Conservation (phyloP, 371 early-diverging fungal species). For the Mucor saturninus region DNA sequence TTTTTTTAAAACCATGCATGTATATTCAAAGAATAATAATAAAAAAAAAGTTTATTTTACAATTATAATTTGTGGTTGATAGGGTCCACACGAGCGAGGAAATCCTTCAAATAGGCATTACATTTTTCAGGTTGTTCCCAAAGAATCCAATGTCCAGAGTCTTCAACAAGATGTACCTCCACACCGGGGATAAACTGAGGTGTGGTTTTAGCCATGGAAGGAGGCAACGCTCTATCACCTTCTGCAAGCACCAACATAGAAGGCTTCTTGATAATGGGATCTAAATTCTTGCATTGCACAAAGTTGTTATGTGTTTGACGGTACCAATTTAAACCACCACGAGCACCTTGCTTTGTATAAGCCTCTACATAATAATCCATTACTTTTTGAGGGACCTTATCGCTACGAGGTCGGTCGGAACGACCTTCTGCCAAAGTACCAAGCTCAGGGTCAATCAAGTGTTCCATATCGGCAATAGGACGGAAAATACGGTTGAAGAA, state of each 20-base stretch:
- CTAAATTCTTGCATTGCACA: slow-evolving; percentile 47
- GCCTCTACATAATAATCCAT: slow-evolving; percentile 45
- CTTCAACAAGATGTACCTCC: slow-evolving; percentile 37
- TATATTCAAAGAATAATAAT: neutral
- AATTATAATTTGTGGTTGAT: slow-evolving; percentile 23
- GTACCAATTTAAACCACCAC: slow-evolving; percentile 54
- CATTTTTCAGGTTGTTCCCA: slow-evolving; percentile 51
- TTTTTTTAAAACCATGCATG: neutral
- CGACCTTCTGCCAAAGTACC: slow-evolving; percentile 37
- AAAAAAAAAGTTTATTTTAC: neutral
- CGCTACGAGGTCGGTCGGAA: slow-evolving; percentile 25
- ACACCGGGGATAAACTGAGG: slow-evolving; percentile 38
- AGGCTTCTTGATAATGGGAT: slow-evolving; percentile 42
- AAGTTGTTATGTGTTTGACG: slow-evolving; percentile 43
- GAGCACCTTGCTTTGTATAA: slow-evolving; percentile 37
- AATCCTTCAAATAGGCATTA: slow-evolving; percentile 35
- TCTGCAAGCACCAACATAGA: slow-evolving; percentile 51
- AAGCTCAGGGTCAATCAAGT: slow-evolving; percentile 32
- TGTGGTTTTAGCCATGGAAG: slow-evolving; percentile 43
- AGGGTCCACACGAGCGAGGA: slow-evolving; percentile 38
- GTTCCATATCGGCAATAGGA: slow-evolving; percentile 24
- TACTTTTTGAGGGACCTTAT: slow-evolving; percentile 35
- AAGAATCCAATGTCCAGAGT: slow-evolving; percentile 53
- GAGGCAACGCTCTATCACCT: slow-evolving; percentile 45
- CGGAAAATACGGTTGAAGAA: slow-evolving; percentile 44